Base-by-base conservation (phyloP, 2,329 filamentous ascomycete genomes). In the Penicillium sp. region DNA sequence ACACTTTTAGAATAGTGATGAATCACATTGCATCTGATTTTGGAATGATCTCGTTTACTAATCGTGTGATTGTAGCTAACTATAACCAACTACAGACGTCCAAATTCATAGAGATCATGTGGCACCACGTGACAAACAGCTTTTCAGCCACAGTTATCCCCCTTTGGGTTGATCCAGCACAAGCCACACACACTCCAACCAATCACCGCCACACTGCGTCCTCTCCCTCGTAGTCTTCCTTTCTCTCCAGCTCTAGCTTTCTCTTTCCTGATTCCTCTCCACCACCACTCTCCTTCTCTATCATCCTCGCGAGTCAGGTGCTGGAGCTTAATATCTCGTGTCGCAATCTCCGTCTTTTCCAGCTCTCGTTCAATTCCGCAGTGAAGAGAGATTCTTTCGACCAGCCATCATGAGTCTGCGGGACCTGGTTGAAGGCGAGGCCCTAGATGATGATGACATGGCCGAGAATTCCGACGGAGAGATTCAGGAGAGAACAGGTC, bases 401-500 rank as follows among this genome's bases (percentile, higher is more conserved):
- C 43, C 61, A 63, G 61, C 53, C 71, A 80, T 75, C 48, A 87
- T 90, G 84, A 85, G 84, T 74, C 70, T 76, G 56, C 71, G 72
- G 58, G 87, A 92, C 72, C 80, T 97, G 71, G 88, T 99, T 69
- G 88, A 93, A 66, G 87, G 87, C 63, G 88, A 92, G 79, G 95
- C 93, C 66, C 80, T 97, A 58, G 93, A 93, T 71, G 90, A 95
- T 56, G 90, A 93, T 64, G 85, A 89, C 10, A 89, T 89, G 60
- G 89, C 91, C 67, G 91, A 93, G 63, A 90, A 91, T 60, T 87
- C 83, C 26, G 70, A 71, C 9, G 89, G 86, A 52, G 84, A 89
- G 66, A 74, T 78, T 47, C 80, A 70, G 55, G 67, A 66, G 74
- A 80, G 57, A 64, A 66, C 58, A 60, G 66, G 58, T 68, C 72